A percentile compares a stretch with the other conserved stretches of the same genome.
phyloP scores from a whole-genome alignment of 2,329 filamentous ascomycete species.

The Colletotrichum euphorbiae region DNA sequence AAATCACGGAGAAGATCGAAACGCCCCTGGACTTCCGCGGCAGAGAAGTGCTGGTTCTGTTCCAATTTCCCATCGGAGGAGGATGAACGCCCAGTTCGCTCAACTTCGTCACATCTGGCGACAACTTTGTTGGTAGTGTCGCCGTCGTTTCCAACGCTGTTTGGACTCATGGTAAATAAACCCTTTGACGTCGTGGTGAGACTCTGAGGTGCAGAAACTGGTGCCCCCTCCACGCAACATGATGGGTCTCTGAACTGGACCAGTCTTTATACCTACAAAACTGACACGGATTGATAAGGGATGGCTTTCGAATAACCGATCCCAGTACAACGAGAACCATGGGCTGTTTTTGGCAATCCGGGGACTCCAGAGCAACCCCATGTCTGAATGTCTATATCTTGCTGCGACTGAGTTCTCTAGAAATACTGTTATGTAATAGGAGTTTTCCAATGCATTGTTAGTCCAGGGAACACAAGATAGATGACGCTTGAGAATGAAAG shows the following conservation, averaged over 20 bases:
- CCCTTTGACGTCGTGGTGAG: not conserved
- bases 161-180: constrained; percentile 1
- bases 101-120: constrained; percentile 21
- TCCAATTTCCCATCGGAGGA: not conserved
- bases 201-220: too few species aligned
- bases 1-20: constrained; percentile 43
- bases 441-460: not conserved
- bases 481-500: not conserved
- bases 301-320: not conserved
- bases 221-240: not conserved
- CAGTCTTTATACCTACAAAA: constrained; percentile 21
- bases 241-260: not conserved
- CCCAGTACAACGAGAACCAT: not conserved
- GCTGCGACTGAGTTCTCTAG: too few species aligned
- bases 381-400: constrained; percentile 6
- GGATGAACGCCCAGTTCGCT: not conserved
- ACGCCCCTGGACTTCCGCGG: constrained; percentile 42
- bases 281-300: not conserved
- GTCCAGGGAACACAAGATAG: not conserved
- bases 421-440: too few species aligned
- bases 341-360: constrained; percentile 27
- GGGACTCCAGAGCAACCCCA: constrained; percentile 37
- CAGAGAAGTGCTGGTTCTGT: constrained; percentile 3
- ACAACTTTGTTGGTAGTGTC: constrained; percentile 15
- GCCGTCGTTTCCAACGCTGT: not conserved